Evolutionary conservation across 176 grass and related monocot genomes (phyloP).

Genomic region (Oryza meyeriana): DNA sequence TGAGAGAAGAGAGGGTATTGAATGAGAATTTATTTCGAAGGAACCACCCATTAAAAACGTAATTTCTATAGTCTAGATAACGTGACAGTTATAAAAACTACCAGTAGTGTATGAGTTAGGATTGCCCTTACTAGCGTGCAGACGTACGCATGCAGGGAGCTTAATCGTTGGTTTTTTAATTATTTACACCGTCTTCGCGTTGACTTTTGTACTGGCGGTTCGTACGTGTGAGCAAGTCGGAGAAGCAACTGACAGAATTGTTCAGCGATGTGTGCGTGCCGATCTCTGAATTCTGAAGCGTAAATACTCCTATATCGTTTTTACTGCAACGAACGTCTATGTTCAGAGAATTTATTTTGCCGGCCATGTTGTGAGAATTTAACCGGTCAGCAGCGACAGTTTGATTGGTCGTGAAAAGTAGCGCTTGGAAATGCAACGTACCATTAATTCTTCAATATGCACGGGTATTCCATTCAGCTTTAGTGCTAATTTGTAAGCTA

Average conservation of each 20-base stretch:
- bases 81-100: too few species aligned
- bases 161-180: not conserved
- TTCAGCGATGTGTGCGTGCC: not conserved
- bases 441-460: not conserved
- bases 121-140: not conserved
- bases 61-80: too few species aligned
- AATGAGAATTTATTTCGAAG: too few species aligned
- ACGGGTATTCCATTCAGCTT: too few species aligned
- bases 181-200: not conserved
- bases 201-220: constrained; percentile 32
- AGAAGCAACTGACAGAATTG: constrained; percentile 29
- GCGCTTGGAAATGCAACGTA: not conserved
- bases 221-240: not conserved
- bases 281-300: not conserved
- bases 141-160: not conserved
- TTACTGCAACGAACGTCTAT: not conserved
- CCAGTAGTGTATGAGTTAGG: too few species aligned
- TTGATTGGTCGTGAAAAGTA: not conserved
- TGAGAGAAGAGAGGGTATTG: too few species aligned
- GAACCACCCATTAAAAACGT: too few species aligned
- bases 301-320: not conserved
- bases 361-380: not conserved
- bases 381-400: not conserved
- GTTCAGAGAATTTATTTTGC: not conserved
- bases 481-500: too few species aligned